Base-by-base conservation (phyloP, 805 yeast genomes). In the Pichia gijzeniarum region DNA sequence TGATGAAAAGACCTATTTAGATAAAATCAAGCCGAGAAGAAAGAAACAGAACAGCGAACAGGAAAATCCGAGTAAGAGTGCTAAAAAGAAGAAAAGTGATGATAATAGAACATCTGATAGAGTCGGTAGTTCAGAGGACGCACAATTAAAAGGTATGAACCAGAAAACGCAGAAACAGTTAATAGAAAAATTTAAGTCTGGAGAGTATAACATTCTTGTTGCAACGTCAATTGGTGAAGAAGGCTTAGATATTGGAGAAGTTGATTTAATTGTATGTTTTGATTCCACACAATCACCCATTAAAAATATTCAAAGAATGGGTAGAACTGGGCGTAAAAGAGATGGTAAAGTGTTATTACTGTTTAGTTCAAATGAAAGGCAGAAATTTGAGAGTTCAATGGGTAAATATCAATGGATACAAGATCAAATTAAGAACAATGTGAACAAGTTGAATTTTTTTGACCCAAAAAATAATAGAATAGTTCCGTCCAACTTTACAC, bases 151-250 rank as follows among this genome's bases (percentile, higher is more conserved):
- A 37, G 98, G 98, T 7, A 91, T 93, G 98, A 80, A 78, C 32
- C 99, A 93, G 58, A 85, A 85, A 55, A 73, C 77, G 37, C 99
- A 93, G 57, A 88, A 87, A 53, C 82, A 81, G 45, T 74, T 87
- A 10, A 82, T 93, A 25, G 73, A 74, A 27, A 71, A 80, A 47
- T 93, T 93, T 65, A 85, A 82, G 55, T 57, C 63, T 0, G 96
- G 95, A 7, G 70, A 64, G 1, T 77, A 77, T 56, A 95, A 93
- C 58, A 79, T 87, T 8, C 67, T 93, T 18, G 96, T 93, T 5
- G 96, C 98, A 4, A 93, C 99, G 0, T 89, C 96, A 0, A 91
- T 93, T 59, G 99, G 98, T 39, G 99, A 93, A 62, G 99, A 93
- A 70, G 99, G 99, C 38, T 72, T 93, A 52, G 99, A 93, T 69